A percentile compares a stretch with the other conserved stretches of the same genome.
Conservation (phyloP, 768 basidiomycete species). For the Trametes cubensis region DNA sequence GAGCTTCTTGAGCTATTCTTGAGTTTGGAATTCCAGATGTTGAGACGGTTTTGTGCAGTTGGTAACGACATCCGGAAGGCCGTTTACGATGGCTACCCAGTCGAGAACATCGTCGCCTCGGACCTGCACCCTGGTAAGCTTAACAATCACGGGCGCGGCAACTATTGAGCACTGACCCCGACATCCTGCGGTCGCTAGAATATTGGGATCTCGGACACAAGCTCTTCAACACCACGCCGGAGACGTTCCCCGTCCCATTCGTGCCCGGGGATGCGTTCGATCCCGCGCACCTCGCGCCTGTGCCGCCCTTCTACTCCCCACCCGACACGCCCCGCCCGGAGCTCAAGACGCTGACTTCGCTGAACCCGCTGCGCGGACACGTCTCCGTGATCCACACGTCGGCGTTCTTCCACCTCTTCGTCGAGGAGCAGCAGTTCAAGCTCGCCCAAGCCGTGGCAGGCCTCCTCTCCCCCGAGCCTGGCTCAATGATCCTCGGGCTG, state of each 20-base stretch:
- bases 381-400: conserved; percentile 51
- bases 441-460: conserved; percentile 44
- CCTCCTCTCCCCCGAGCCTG: conserved; percentile 43
- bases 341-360: conserved; percentile 39
- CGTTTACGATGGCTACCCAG: conserved; percentile 43
- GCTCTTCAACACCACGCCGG: conserved; percentile 53
- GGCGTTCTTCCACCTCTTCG: conserved; percentile 55
- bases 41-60: conserved; percentile 26
- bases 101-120: conserved; percentile 38
- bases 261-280: conserved; percentile 58
- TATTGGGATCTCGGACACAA: conserved; percentile 65
- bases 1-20: background rate
- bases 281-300: conserved; percentile 40
- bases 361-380: conserved; percentile 49
- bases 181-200: conserved; percentile 34
- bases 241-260: conserved; percentile 56
- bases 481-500: conserved; percentile 47
- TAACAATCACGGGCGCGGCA: background rate
- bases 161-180: background rate
- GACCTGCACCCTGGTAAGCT: conserved; percentile 39
- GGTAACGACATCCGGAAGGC: conserved; percentile 45
- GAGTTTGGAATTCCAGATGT: background rate
- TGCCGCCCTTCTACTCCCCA: conserved; percentile 26
- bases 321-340: conserved; percentile 24
- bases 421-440: conserved; percentile 38